Evolutionary conservation across 2,329 filamentous ascomycete genomes (phyloP).

Genomic region (Ophioceras dolichostomum): DNA sequence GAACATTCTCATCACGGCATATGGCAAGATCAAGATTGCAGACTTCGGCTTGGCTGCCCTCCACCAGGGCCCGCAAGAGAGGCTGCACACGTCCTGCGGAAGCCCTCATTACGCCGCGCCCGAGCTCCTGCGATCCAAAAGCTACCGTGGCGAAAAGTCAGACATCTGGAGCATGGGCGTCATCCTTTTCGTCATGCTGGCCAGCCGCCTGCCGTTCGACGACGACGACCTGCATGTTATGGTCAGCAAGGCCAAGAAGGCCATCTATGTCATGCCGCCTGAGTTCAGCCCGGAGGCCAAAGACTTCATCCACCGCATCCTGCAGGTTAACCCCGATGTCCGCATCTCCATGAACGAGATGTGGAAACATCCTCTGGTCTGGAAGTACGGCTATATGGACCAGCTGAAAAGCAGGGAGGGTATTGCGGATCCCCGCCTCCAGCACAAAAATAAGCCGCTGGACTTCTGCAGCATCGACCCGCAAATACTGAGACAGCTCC

Average conservation of each 20-base stretch:
- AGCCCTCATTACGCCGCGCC: constrained; percentile 96
- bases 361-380: constrained; percentile 78
- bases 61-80: constrained; percentile 65
- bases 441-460: constrained; percentile 41
- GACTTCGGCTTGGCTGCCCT: constrained; percentile 98
- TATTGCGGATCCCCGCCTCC: background rate
- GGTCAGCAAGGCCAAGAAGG: constrained; percentile 46
- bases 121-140: constrained; percentile 66
- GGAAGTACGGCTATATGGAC: constrained; percentile 69
- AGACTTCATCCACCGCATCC: constrained; percentile 68
- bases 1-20: constrained; percentile 76
- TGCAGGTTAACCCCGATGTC: constrained; percentile 64
- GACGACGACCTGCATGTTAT: constrained; percentile 50
- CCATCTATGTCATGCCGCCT: constrained; percentile 47
- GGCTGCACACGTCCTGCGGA: constrained; percentile 81
- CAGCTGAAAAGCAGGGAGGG: constrained; percentile 41
- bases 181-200: constrained; percentile 78
- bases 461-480: constrained; percentile 59
- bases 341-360: constrained; percentile 73
- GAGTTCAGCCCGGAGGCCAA: constrained; percentile 56
- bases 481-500: constrained; percentile 74
- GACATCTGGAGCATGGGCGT: constrained; percentile 95
- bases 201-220: constrained; percentile 75
- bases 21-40: constrained; percentile 77
- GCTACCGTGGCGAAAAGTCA: constrained; percentile 73